Conservation (phyloP, 78 protist species). For the Dictyostelium firmibasis region DNA sequence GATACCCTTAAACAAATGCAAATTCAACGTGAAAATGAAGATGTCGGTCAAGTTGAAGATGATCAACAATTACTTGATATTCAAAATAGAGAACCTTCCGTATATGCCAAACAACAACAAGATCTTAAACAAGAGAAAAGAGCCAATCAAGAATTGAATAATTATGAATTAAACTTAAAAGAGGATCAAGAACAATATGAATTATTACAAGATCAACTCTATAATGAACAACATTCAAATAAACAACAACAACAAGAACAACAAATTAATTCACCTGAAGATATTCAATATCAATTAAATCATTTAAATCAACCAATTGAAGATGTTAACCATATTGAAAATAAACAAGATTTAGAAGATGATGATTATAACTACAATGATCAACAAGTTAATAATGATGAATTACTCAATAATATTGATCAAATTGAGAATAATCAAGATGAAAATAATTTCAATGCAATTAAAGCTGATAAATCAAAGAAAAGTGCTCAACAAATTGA, state of each 20-base stretch:
- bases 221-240: neutral
- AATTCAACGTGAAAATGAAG: neutral
- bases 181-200: neutral
- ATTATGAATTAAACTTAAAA: neutral
- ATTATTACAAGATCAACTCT: neutral
- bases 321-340: neutral
- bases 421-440: neutral
- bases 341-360: neutral
- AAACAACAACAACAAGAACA: neutral
- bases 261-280: neutral
- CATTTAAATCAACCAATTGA: neutral
- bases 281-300: neutral
- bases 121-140: neutral
- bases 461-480: neutral
- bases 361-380: neutral
- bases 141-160: neutral
- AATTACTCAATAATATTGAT: neutral
- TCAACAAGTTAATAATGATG: neutral
- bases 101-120: neutral
- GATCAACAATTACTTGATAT: neutral
- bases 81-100: neutral
- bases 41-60: neutral
- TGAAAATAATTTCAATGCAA: neutral
- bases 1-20: neutral
- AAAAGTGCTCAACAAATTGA: neutral